Conservation (phyloP, 2,329 filamentous ascomycete species). For the Penicillium sumatraense region DNA sequence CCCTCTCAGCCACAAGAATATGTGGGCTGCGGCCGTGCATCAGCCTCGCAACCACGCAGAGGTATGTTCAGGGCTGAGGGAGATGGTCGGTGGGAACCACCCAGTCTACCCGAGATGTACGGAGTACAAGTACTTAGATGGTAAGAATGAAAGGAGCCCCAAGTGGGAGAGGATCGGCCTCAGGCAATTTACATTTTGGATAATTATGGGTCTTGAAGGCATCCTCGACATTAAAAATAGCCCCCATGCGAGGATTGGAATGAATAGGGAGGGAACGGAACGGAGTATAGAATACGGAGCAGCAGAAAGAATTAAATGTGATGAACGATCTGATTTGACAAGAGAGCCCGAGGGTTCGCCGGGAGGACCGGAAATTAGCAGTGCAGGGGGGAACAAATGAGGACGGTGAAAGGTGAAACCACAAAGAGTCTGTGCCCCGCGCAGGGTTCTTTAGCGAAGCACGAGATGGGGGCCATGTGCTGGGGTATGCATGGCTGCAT, state of each 20-base stretch:
- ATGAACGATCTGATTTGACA: neutral
- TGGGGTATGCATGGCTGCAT: neutral
- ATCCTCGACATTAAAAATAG: neutral
- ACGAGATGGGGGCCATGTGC: neutral
- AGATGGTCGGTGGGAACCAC: neutral
- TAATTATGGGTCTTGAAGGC: neutral
- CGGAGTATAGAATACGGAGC: neutral
- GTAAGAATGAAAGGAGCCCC: neutral
- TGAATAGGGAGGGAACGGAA: neutral
- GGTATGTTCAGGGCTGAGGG: neutral
- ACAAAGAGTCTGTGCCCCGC: slow-evolving; percentile 24
- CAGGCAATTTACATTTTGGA: neutral
- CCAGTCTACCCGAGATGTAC: too few relatives aligned
- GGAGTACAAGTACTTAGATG: too few relatives aligned
- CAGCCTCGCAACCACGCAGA: neutral
- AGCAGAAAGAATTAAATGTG: too few relatives aligned
- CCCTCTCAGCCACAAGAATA: slow-evolving; percentile 6
- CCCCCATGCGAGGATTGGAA: neutral
- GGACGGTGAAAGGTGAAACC: slow-evolving; percentile 23
- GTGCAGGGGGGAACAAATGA: slow-evolving; percentile 15
- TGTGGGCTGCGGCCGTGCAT: neutral
- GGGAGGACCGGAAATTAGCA: slow-evolving; percentile 27
- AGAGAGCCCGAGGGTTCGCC: slow-evolving; percentile 11
- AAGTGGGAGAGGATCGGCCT: neutral
- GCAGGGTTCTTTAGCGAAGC: slow-evolving; percentile 20